Base-by-base conservation (phyloP, 2,329 filamentous ascomycete genomes). In the Ploettnerulaceae sp. region DNA sequence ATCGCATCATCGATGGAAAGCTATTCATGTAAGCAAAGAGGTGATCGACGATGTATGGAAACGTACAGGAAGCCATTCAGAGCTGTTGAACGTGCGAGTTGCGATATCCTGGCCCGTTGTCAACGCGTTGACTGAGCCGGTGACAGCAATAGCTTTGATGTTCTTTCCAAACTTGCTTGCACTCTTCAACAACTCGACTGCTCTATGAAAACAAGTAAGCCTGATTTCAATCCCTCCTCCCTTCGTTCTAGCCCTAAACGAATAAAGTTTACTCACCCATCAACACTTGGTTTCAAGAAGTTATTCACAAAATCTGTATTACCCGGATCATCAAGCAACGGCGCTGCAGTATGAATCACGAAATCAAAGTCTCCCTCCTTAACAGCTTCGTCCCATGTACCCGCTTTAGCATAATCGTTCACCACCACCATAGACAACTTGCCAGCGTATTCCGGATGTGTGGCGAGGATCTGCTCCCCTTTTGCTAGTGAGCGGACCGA, bases 331-430 rank as follows among this genome's bases (percentile, higher is more conserved):
- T 60, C 61, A n/a, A 60, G 45, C 12, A 64, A 43, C 8, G 62
- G 63, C 7, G 62, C 61, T 7, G 63, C 63, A 29, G 55, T 56
- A 43, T 64, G 63, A 34, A 63, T 35, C 25, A 66, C 59, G 42
- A 62, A 56, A 41, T 65, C 61, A 48, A 62, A 59, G 5, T 58
- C 15, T 21, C 56, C 40, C n/a, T 48, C 49, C 31, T 57, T 46
- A 47, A 65, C 61, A 7, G 60, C 47, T 1, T 51, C 45, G 44
- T 65, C 60, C 57, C 61, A 62, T n/a, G 48, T 56, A 2, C 48
- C 54, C 26, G 55, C 35, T 7, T 53, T 49, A 11, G 58, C 49
- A 40, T 60, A 58, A 40, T 66, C 62, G 15, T 57, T 50, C 4
- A 66, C 57, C 14, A 62, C 51, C n/a, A 58, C 53, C 29, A 65